Evolutionary conservation across 352 stramenopile species (phyloP).

Genomic region (Pythium brachiatum): DNA sequence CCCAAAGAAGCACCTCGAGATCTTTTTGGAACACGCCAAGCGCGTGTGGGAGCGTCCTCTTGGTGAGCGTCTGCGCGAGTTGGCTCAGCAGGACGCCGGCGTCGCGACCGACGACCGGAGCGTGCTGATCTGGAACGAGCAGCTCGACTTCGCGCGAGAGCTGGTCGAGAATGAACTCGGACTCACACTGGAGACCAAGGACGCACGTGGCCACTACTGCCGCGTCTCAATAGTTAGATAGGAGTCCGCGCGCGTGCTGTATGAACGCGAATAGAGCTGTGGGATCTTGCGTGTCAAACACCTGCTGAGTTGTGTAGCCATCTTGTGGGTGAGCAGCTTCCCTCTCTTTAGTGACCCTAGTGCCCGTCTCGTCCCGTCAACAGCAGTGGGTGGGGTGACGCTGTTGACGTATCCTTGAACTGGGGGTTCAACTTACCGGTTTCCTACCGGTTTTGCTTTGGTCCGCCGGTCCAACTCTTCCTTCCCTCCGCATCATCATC

Average conservation of each 20-base stretch:
- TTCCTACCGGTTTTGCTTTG: conserved; percentile 15
- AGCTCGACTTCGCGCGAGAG: conserved; percentile 23
- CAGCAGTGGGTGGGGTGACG: not conserved
- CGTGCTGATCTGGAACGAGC: conserved; percentile 31
- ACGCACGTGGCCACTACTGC: conserved; percentile 23
- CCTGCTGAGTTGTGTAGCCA: conserved; percentile 17
- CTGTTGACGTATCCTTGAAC: conserved; percentile 25
- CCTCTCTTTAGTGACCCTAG: not conserved
- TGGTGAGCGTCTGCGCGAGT: conserved; percentile 32
- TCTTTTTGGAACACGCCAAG: conserved; percentile 69
- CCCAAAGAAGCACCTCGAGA: conserved; percentile 62
- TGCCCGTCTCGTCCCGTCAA: not conserved
- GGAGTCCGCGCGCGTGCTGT: not conserved
- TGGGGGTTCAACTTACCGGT: conserved; percentile 26
- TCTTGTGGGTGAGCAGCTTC: not conserved
- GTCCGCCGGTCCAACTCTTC: not conserved
- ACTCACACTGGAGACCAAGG: conserved; percentile 2
- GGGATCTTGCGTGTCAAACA: no score
- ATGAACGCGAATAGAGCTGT: no score
- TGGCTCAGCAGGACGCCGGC: conserved; percentile 4
- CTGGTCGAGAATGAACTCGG: conserved; percentile 21
- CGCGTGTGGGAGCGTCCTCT: conserved; percentile 64
- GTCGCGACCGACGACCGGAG: not conserved
- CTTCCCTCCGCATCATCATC: not conserved
- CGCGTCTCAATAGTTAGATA: conserved; percentile 19